Evolutionary conservation across 169 alveolate species (phyloP).

Genomic region (Plasmodium ovale): DNA sequence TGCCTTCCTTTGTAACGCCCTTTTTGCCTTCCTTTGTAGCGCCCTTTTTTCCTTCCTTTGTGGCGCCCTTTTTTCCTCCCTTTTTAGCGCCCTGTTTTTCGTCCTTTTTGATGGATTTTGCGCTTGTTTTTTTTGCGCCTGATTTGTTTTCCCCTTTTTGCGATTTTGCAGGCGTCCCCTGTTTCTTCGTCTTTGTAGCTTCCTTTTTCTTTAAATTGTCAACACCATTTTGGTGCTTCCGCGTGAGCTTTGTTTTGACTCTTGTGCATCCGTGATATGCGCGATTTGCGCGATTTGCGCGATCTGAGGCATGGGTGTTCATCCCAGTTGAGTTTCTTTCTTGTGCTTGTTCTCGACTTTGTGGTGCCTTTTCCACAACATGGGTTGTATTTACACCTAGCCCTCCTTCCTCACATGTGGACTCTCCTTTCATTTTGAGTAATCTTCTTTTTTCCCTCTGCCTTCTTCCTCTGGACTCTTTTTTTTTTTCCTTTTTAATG

Average conservation of each 20-base stretch:
- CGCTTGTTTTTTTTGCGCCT: conserved; percentile 13
- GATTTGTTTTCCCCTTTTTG: conserved; percentile 17
- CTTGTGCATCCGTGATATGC: too few species aligned
- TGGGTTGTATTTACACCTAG: conserved; percentile 29
- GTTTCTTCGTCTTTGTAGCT: neutral
- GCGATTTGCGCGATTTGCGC: too few species aligned
- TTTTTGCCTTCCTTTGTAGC: neutral
- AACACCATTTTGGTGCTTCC: conserved; percentile 1
- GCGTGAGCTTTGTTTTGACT: too few species aligned
- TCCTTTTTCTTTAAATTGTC: neutral
- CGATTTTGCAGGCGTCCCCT: too few species aligned
- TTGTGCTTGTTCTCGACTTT: too few species aligned
- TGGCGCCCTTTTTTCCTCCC: neutral
- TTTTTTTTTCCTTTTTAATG: conserved; percentile 48
- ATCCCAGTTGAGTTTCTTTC: too few species aligned
- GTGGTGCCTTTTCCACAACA: neutral
- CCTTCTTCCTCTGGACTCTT: conserved; percentile 63
- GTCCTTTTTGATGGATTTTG: neutral
- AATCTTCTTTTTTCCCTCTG: conserved; percentile 76
- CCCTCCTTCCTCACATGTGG: too few species aligned
- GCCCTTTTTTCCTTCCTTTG: neutral
- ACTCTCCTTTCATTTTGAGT: conserved; percentile 32
- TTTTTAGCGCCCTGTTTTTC: conserved; percentile 18
- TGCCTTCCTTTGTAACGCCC: too few species aligned
- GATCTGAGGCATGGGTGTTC: too few species aligned